Evolutionary conservation across 768 basidiomycete species (phyloP).

Genomic region (Boletus reticulatus): DNA sequence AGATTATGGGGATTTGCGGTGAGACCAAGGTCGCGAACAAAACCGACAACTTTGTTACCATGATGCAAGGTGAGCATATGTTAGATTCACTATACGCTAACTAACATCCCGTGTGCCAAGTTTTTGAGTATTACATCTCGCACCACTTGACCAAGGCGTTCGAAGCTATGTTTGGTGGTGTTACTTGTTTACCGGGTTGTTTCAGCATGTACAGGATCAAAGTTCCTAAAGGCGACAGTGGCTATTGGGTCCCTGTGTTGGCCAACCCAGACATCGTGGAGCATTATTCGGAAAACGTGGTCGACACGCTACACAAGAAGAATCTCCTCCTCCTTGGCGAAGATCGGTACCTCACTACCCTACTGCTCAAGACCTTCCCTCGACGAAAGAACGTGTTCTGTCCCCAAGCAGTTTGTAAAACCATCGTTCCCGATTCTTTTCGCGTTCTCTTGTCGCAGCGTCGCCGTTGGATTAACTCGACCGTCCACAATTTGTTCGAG

Average conservation of each 20-base stretch:
- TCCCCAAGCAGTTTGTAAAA: slow-evolving; percentile 99
- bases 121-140: slow-evolving; percentile 99
- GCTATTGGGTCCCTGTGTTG: slow-evolving; percentile 98
- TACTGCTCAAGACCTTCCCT: slow-evolving; percentile 98
- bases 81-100: background rate
- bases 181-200: slow-evolving; percentile 98
- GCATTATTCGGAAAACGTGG: slow-evolving; percentile 99
- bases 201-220: slow-evolving; percentile 99
- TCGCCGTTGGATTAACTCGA: slow-evolving; percentile 99
- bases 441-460: slow-evolving; percentile 90
- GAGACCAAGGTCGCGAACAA: slow-evolving; percentile 99
- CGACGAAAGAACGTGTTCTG: slow-evolving; percentile 99
- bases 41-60: slow-evolving; percentile 96
- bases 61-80: slow-evolving; percentile 89
- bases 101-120: slow-evolving; percentile 39
- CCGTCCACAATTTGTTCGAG: slow-evolving; percentile 96
- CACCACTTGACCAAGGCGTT: slow-evolving; percentile 99
- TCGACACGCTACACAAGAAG: slow-evolving; percentile 99
- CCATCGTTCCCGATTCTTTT: slow-evolving; percentile 97
- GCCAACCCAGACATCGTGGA: slow-evolving; percentile 99
- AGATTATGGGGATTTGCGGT: slow-evolving; percentile 99
- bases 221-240: slow-evolving; percentile 92
- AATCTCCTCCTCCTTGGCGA: slow-evolving; percentile 95
- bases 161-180: slow-evolving; percentile 99
- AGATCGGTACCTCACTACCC: slow-evolving; percentile 97